A percentile compares a stretch with the other conserved stretches of the same genome.
Evolutionary conservation across 2,329 filamentous ascomycete species (phyloP).

Genomic region (Fusarium tupiense): DNA sequence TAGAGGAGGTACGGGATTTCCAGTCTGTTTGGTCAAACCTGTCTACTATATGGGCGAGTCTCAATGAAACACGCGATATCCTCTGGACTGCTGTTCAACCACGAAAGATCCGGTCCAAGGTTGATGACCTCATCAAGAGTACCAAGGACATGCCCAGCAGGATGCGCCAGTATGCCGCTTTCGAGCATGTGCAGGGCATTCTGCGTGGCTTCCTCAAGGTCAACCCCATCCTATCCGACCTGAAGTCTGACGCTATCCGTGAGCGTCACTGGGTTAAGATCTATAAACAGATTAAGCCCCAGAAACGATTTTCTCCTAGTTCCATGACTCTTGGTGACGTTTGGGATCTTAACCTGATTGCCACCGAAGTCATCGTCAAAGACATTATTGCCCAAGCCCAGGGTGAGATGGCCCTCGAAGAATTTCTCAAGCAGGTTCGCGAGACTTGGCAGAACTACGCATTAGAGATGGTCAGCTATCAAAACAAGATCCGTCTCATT

Average conservation of each 20-base stretch:
- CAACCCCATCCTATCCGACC: constrained; percentile 84
- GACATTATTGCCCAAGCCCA: constrained; percentile 96
- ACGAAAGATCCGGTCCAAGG: constrained; percentile 86
- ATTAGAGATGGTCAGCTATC: constrained; percentile 94
- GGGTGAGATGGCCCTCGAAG: constrained; percentile 97
- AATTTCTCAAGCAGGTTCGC: constrained; percentile 95
- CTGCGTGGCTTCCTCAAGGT: constrained; percentile 90
- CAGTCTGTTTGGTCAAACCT: constrained; percentile 98
- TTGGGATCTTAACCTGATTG: constrained; percentile 93
- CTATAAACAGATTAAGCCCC: constrained; percentile 93
- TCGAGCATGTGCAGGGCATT: constrained; percentile 95
- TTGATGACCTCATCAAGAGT: constrained; percentile 95
- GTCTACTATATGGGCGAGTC: constrained; percentile 94
- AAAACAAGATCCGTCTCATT: constrained; percentile 97
- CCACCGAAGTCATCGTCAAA: constrained; percentile 87
- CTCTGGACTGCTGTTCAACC: constrained; percentile 97
- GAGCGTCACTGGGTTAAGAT: constrained; percentile 98
- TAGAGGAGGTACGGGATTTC: constrained; percentile 98
- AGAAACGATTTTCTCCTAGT: constrained; percentile 91
- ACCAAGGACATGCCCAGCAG: constrained; percentile 99
- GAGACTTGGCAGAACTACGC: constrained; percentile 97
- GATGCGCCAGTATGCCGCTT: constrained; percentile 99
- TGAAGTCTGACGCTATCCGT: constrained; percentile 96
- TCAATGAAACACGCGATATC: constrained; percentile 91
- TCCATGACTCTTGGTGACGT: constrained; percentile 98